Evolutionary conservation across 106 monocot species (phyloP), one percentile per base, ranked within the genome.

Genomic region (Agapanthus africanus): DNA sequence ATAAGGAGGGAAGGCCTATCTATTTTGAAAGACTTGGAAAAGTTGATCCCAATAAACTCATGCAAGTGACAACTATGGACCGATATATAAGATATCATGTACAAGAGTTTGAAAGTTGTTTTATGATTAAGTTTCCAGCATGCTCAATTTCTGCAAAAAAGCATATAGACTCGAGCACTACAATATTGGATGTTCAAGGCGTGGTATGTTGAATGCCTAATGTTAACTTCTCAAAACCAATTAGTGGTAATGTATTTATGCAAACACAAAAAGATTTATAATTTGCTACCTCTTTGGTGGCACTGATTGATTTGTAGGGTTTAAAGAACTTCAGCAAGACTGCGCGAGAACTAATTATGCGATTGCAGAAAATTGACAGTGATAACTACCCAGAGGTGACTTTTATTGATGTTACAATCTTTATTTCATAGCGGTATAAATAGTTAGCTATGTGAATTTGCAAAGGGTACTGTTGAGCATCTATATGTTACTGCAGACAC

Each of bases 131-230:
- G 63, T 91, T 91, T 65, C 91, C 91, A 26, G 87, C 91, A 61
- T 91, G 91, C 70, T 91, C 91, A 47, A 79, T 91, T 70, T 87
- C 91, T 40, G 79, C 87, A 28, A 91, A 91, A 65, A 77, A 63
- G 16, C 91, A 84, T 71, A 87, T 91, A 59, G 87, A 91, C 75
- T 87, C 87, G 34, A 86, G 79, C 63, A 90, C 86, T 54, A 86
- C 90, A 19, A 90, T 90, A 77, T 76, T 90, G 37, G 90, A 91
- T 82, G 91, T 91, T 60, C 91, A 91, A 76, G 91, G 91, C 56
- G 79, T 91, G 78, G 91, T 91, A 87, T 63, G 79, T 72, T 54
- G 25, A 28, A 63, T 66, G 4, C 13, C 28, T 65, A 21, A 40
- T 31, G 49, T 16, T 16, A 67, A 36, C n/a, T 36, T 28, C 65